These are phyloP conservation scores for Naganishia sp. DNA, from an alignment of 1,284 basidiomycete species.

Conservation along the genomic window DNA sequence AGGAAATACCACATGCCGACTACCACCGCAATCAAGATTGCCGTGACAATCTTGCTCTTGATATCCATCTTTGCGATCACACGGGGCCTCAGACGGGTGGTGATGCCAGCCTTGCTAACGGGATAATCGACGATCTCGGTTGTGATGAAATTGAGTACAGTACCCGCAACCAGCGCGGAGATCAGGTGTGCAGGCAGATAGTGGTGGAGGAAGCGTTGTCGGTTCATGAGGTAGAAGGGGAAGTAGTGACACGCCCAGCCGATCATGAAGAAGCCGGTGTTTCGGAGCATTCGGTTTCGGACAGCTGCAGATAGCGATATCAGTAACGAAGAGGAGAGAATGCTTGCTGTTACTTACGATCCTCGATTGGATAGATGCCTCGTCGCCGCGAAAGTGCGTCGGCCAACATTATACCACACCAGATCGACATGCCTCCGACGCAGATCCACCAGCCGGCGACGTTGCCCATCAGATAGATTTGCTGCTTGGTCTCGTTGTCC, in stretches of 20 bases:
- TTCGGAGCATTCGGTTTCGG: slow-evolving; percentile 90
- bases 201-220: slow-evolving; percentile 96
- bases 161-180: slow-evolving; percentile 85
- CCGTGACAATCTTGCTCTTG: slow-evolving; percentile 55
- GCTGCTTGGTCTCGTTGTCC: slow-evolving; percentile 74
- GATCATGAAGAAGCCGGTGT: slow-evolving; percentile 89
- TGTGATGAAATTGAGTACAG: slow-evolving; percentile 86
- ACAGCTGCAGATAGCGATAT: slow-evolving; percentile 60
- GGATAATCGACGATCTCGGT: slow-evolving; percentile 94
- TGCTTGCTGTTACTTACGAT: slow-evolving; percentile 60
- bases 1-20: slow-evolving; percentile 73
- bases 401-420: slow-evolving; percentile 83
- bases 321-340: not conserved
- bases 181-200: slow-evolving; percentile 94
- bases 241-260: slow-evolving; percentile 96
- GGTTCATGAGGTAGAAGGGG: slow-evolving; percentile 97
- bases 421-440: slow-evolving; percentile 79
- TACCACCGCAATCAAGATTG: slow-evolving; percentile 62
- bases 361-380: slow-evolving; percentile 79
- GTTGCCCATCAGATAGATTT: slow-evolving; percentile 97
- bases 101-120: slow-evolving; percentile 67
- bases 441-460: slow-evolving; percentile 93
- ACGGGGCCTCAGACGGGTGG: slow-evolving; percentile 63
- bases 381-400: slow-evolving; percentile 85
- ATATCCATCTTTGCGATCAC: slow-evolving; percentile 71